These are phyloP conservation scores for Clonostachys rhizophaga DNA, from an alignment of 2,329 filamentous ascomycete genomes.

Conservation along the genomic window DNA sequence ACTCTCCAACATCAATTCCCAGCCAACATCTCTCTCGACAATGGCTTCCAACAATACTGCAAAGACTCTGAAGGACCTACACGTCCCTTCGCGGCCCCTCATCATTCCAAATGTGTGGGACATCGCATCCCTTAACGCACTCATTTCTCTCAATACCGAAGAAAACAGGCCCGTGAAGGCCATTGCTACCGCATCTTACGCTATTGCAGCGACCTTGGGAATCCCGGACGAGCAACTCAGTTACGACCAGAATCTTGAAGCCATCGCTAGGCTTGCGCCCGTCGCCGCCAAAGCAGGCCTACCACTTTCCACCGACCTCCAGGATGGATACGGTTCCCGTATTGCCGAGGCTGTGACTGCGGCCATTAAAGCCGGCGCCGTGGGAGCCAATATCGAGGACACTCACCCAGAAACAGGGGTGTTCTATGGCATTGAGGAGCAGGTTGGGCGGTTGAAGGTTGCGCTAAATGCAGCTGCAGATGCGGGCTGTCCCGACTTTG, in stretches of 20 bases:
- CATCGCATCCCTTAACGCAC: constrained; percentile 35
- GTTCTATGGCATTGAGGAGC: constrained; percentile 33
- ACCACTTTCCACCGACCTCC: constrained; percentile 52
- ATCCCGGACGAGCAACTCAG: constrained; percentile 42
- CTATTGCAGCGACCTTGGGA: constrained; percentile 39
- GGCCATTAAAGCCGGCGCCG: constrained; percentile 44
- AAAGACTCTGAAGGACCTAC: constrained; percentile 34
- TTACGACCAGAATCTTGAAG: constrained; percentile 43
- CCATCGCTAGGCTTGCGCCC: constrained; percentile 35
- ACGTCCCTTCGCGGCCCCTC: constrained; percentile 43
- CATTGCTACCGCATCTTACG: constrained; percentile 45
- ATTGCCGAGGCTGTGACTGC: constrained; percentile 36
- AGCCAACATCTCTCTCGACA: neutral
- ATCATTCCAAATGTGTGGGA: constrained; percentile 54
- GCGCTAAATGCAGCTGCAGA: constrained; percentile 35
- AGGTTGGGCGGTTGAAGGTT: constrained; percentile 37
- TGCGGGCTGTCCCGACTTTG: constrained; percentile 48
- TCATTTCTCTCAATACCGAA: constrained; percentile 34
- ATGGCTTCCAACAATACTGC: constrained; percentile 22
- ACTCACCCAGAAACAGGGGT: constrained; percentile 24
- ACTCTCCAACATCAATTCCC: no score
- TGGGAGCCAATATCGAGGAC: constrained; percentile 58
- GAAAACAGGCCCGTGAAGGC: constrained; percentile 28
- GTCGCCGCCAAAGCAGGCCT: constrained; percentile 31
- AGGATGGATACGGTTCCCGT: constrained; percentile 51